Evolutionary conservation across 164 flowering plant genomes (phyloP).

Genomic region (Magnolia sinica): DNA sequence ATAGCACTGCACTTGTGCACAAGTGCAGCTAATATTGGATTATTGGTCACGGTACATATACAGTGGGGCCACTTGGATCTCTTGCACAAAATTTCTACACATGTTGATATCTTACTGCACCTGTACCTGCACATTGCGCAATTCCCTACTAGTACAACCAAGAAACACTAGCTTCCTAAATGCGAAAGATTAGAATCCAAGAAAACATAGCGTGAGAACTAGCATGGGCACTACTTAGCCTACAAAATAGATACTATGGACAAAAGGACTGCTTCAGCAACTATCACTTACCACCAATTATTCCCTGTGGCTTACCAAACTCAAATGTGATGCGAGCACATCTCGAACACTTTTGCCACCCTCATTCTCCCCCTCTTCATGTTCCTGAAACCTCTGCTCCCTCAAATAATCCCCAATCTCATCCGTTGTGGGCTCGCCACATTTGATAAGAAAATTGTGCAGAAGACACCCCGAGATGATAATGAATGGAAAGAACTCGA

Average conservation of each 20-base stretch:
- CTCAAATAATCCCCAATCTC: slow-evolving; percentile 14
- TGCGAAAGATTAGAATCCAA: too few species aligned
- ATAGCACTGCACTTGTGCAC: too few species aligned
- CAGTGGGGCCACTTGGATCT: too few species aligned
- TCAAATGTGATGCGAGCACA: slow-evolving; percentile 56
- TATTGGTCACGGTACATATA: too few species aligned
- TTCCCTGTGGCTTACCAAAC: slow-evolving; percentile 30
- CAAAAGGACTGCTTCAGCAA: not conserved
- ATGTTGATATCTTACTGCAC: too few species aligned
- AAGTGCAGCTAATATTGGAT: too few species aligned
- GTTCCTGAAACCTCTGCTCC: slow-evolving; percentile 37
- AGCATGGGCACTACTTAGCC: not conserved
- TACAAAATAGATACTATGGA: not conserved
- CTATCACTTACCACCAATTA: slow-evolving; percentile 2
- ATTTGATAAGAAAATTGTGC: slow-evolving; percentile 66
- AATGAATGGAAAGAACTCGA: slow-evolving; percentile 60
- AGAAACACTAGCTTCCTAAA: too few species aligned
- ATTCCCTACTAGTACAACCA: too few species aligned
- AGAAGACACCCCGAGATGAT: slow-evolving; percentile 60
- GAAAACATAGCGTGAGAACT: too few species aligned
- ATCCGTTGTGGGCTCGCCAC: slow-evolving; percentile 40
- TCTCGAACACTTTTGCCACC: slow-evolving; percentile 47
- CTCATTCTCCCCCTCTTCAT: slow-evolving; percentile 43
- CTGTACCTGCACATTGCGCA: too few species aligned
- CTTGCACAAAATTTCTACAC: too few species aligned